These are phyloP conservation scores for Botrytis byssoidea DNA, from an alignment of 2,329 filamentous ascomycete genomes.

Conservation along the genomic window DNA sequence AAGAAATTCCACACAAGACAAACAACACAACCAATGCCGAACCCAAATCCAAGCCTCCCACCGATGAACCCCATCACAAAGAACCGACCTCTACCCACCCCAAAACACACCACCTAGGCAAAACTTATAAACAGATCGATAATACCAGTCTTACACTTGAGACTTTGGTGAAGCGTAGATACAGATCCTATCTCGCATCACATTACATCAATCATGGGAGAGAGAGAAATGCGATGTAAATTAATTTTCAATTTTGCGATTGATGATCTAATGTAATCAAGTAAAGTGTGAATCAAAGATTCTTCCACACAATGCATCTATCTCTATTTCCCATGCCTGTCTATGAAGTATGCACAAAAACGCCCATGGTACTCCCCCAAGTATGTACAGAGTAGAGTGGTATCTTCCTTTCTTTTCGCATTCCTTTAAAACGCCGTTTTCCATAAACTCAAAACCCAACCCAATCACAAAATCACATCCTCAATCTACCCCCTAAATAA, in stretches of 20 bases:
- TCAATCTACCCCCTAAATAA: slow-evolving; percentile 49
- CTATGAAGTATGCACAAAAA: neutral
- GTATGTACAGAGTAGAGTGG: slow-evolving; percentile 5
- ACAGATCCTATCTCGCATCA: too few relatives aligned
- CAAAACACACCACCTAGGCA: too few relatives aligned
- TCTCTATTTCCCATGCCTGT: neutral
- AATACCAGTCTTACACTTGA: too few relatives aligned
- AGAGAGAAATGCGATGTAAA: too few relatives aligned
- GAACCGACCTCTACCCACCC: too few relatives aligned
- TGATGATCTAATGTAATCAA: neutral
- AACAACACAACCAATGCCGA: too few relatives aligned
- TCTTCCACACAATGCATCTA: neutral
- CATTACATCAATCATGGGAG: too few relatives aligned
- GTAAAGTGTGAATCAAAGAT: neutral
- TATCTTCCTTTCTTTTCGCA: neutral
- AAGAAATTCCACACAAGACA: too few relatives aligned
- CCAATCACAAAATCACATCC: neutral
- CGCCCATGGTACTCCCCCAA: neutral
- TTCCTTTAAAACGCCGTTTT: neutral
- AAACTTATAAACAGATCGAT: too few relatives aligned
- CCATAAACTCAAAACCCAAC: neutral
- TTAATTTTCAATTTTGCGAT: neutral
- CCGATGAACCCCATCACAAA: too few relatives aligned
- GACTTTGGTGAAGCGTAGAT: too few relatives aligned
- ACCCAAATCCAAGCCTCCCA: too few relatives aligned